Evolutionary conservation across 2,329 filamentous ascomycete genomes (phyloP).

Genomic region (Arthrobotrys iridis): DNA sequence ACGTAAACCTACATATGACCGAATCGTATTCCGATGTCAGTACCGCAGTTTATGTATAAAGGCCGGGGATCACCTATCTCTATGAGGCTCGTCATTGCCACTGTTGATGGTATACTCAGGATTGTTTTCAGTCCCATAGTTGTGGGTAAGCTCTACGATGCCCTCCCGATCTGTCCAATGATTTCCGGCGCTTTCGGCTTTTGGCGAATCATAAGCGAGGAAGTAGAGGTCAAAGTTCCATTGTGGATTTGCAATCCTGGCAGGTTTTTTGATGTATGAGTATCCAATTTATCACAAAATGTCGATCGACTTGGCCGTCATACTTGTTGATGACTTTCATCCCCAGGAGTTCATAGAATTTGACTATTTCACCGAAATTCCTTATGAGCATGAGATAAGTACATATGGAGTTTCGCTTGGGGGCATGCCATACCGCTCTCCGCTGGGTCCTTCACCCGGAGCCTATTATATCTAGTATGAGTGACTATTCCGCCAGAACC

Average conservation of each 20-base stretch:
- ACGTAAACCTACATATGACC: constrained; percentile 56
- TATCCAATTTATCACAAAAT: background rate
- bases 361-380: constrained; percentile 66
- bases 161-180: constrained; percentile 85
- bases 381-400: background rate
- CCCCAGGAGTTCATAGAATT: constrained; percentile 93
- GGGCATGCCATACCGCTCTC: constrained; percentile 68
- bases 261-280: background rate
- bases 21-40: constrained; percentile 56
- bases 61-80: constrained; percentile 56
- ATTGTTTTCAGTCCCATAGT: constrained; percentile 83
- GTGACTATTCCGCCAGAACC: constrained; percentile 54
- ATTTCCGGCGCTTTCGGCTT: constrained; percentile 77
- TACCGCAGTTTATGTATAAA: background rate
- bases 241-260: constrained; percentile 73
- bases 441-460: constrained; percentile 94
- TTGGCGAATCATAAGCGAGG: constrained; percentile 82
- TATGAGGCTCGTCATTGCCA: constrained; percentile 86
- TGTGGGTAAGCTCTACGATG: constrained; percentile 83
- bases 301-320: constrained; percentile 52
- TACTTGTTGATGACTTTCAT: constrained; percentile 84
- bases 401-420: constrained; percentile 53
- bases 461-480: constrained; percentile 68
- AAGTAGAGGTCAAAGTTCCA: constrained; percentile 97
- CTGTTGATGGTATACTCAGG: constrained; percentile 81